Conservation (phyloP, 164 flowering plant species). For the Saururus chinensis region DNA sequence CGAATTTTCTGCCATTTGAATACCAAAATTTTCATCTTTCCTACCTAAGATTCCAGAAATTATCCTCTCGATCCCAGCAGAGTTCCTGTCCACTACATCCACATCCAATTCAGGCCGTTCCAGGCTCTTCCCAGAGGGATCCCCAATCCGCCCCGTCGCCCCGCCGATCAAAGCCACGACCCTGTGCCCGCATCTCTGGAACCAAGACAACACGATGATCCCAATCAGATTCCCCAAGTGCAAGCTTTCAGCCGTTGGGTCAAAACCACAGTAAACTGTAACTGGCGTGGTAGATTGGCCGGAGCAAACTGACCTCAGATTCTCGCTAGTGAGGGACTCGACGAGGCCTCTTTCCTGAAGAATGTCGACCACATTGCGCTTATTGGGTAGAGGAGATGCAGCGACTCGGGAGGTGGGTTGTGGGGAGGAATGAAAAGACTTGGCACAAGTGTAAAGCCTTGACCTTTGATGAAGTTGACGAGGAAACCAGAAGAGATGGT, state of each 20-base stretch:
- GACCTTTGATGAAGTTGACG: too few relatives aligned
- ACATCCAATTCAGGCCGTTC: constrained; percentile 66
- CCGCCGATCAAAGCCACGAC: constrained; percentile 67
- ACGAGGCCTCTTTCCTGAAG: constrained; percentile 65
- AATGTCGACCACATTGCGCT: constrained; percentile 50
- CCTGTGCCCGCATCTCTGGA: constrained; percentile 53
- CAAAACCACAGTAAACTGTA: constrained; percentile 77
- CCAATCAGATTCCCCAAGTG: constrained; percentile 81
- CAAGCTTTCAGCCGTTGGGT: constrained; percentile 74
- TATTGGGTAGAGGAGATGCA: too few relatives aligned
- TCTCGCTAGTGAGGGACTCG: constrained; percentile 58
- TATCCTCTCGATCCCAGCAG: constrained; percentile 27
- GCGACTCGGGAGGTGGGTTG: too few relatives aligned
- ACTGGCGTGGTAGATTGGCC: constrained; percentile 16
- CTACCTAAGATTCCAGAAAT: constrained; percentile 26
- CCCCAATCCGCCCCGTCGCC: constrained; percentile 76
- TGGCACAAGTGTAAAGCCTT: too few relatives aligned
- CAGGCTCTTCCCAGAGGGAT: constrained; percentile 72
- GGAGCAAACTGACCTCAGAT: constrained; percentile 33
- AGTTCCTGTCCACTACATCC: constrained; percentile 37
- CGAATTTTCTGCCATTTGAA: background rate
- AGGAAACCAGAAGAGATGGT: too few relatives aligned
- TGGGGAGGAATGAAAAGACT: too few relatives aligned
- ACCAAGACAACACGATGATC: constrained; percentile 76
- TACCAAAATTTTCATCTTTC: background rate